Conservation (phyloP, 2,329 filamentous ascomycete species). For the Penicillium sp. region DNA sequence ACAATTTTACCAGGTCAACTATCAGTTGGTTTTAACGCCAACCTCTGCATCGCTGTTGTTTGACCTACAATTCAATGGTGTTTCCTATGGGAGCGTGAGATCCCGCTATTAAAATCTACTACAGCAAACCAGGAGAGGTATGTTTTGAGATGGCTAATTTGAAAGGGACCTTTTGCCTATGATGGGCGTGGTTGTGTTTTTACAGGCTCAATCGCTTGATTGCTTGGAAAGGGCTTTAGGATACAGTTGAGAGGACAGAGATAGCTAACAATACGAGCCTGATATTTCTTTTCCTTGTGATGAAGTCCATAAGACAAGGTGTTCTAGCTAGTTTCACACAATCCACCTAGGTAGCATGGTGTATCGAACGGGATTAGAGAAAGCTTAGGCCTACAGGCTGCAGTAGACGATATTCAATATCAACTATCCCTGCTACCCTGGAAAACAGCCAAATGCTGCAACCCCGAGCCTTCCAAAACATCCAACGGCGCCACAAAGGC, state of each 20-base stretch:
- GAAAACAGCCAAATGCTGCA: conserved; percentile 10
- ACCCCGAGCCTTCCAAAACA: conserved; percentile 3
- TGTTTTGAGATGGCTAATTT: background rate
- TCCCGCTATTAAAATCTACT: conserved; percentile 17
- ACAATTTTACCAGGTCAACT: conserved; percentile 13
- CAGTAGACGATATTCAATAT: background rate
- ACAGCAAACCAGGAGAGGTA: too few relatives aligned
- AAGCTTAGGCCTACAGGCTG: background rate
- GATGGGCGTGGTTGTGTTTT: background rate
- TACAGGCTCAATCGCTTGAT: background rate
- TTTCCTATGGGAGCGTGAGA: conserved; percentile 24
- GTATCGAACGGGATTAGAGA: background rate
- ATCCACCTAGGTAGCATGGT: too few relatives aligned
- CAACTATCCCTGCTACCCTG: background rate
- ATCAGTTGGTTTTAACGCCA: conserved; percentile 18
- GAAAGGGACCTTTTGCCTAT: background rate
- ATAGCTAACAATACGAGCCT: background rate
- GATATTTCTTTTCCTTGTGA: background rate
- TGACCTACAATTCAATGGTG: conserved; percentile 26
- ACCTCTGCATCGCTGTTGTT: conserved; percentile 25
- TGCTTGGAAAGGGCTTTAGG: background rate
- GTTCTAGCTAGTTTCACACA: background rate
- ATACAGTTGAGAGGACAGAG: background rate
- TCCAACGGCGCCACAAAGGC: conserved; percentile 54
- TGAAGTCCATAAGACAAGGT: too few relatives aligned